A percentile compares a stretch with the other conserved stretches of the same genome.
These are phyloP conservation scores for Staphylotrichum longicolle DNA, from an alignment of 495 filamentous ascomycete species.

Conservation along the genomic window DNA sequence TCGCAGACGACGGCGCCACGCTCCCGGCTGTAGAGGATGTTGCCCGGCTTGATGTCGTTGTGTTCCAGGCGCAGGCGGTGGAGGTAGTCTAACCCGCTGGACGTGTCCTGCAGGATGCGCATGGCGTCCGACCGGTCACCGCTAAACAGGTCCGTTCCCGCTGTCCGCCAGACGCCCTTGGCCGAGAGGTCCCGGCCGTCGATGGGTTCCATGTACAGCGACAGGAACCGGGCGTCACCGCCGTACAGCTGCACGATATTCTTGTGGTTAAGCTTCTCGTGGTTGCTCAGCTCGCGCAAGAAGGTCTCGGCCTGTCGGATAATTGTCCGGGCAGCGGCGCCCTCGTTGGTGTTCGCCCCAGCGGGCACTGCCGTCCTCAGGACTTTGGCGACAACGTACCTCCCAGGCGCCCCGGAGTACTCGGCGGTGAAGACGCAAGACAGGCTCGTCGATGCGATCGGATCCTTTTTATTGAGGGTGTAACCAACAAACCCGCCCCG, in stretches of 20 bases:
- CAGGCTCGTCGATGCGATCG: constrained; percentile 44
- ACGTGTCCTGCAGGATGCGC: constrained; percentile 48
- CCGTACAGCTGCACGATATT: constrained; percentile 50
- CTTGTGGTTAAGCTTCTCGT: constrained; percentile 46
- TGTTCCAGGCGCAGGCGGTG: constrained; percentile 46
- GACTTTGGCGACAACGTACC: constrained; percentile 50
- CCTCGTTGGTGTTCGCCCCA: constrained; percentile 6
- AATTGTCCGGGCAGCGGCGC: constrained; percentile 38
- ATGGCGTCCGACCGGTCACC: constrained; percentile 41
- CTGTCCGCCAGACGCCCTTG: constrained; percentile 41
- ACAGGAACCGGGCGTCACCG: constrained; percentile 50
- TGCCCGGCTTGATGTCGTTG: constrained; percentile 54
- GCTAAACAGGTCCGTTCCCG: constrained; percentile 39
- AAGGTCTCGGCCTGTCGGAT: constrained; percentile 52
- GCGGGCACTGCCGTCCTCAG: constrained; percentile 38
- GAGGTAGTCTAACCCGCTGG: constrained; percentile 46
- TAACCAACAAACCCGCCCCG: constrained; percentile 46
- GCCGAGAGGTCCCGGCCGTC: constrained; percentile 46
- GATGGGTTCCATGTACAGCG: constrained; percentile 53
- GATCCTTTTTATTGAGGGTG: constrained; percentile 45
- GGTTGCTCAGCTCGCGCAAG: constrained; percentile 49
- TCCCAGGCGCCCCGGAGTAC: constrained; percentile 43
- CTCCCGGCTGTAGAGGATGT: constrained; percentile 52
- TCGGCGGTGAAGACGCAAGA: constrained; percentile 52
- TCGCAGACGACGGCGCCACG: constrained; percentile 52